Percentiles rank a stretch among this genome's conserved stretches.
Conservation (phyloP, 305 asterid genomes). For the Lippia alba region DNA sequence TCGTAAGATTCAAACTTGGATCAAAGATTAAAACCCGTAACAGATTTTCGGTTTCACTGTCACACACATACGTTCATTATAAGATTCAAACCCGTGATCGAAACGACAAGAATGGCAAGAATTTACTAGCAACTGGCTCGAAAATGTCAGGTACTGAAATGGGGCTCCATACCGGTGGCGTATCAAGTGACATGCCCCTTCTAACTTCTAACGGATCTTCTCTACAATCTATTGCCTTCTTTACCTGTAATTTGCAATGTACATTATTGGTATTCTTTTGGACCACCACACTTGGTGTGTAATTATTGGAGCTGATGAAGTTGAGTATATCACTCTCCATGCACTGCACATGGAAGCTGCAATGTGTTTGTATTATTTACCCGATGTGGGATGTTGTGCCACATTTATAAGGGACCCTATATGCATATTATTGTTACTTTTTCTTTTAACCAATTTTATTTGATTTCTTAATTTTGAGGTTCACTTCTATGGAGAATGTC, state of each 20-base stretch:
- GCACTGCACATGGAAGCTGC: slow-evolving; percentile 26
- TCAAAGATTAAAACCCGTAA: too few species aligned
- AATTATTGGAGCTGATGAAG: neutral
- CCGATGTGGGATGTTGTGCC: neutral
- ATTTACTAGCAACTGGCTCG: too few species aligned
- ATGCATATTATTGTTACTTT: neutral
- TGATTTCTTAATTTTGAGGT: too few species aligned
- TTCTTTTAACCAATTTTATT: too few species aligned
- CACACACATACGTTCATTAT: too few species aligned
- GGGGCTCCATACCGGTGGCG: slow-evolving; percentile 14
- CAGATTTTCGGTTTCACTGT: too few species aligned
- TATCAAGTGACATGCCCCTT: neutral
- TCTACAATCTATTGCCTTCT: neutral
- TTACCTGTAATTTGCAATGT: slow-evolving; percentile 7
- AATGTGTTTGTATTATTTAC: slow-evolving; percentile 13
- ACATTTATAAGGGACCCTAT: slow-evolving; percentile 10
- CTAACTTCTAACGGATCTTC: too few species aligned
- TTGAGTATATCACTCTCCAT: slow-evolving; percentile 13
- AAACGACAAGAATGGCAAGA: too few species aligned
- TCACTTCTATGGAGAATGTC: too few species aligned
- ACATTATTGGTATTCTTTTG: neutral
- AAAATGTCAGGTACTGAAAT: neutral
- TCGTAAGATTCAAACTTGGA: too few species aligned
- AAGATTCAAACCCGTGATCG: too few species aligned
- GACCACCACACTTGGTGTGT: slow-evolving; percentile 17